Evolutionary conservation across 192 early-diverging fungal genomes (phyloP), one percentile per base, ranked within the genome.

Genomic region (Fimicolochytrium jonesii): DNA sequence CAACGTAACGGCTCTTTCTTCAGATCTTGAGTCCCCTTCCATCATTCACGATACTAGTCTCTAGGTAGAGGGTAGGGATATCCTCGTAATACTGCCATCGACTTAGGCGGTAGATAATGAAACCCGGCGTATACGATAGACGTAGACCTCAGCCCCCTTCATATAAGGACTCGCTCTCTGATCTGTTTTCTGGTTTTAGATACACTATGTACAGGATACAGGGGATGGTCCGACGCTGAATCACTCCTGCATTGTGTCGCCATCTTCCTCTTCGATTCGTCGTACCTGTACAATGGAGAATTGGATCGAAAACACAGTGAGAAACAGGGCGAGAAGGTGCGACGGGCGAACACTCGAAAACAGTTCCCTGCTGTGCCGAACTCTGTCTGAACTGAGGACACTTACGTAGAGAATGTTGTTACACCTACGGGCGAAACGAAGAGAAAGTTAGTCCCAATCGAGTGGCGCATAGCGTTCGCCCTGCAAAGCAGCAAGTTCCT

Each of bases 401-500:
- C 48, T 22, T 22, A 76, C 66, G 52, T 78, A 78, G n/a, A 78
- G 67, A 17, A 78, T 67, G 68, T 78, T 78, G 64, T 78, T 78
- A 45, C 77, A 78, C 44, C 76, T 78, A 46, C n/a, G n/a, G n/a
- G n/a, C 11, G 28, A 46, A 46, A 26, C 3, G 20, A 33, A 10
- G 20, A 10, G 54, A 15, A 23, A 33, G 29, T 26, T 0, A 22
- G 43, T 0, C 32, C 28, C 15, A 7, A 4, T n/a, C n/a, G n/a
- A n/a, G n/a, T n/a, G n/a, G 32, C n/a, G 3, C 1, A 17, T 25
- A 3, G 22, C 39, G 26, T 35, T 1, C 20, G 17, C 28, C 30
- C 33, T 9, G 31, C 15, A 37, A 17, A 42, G 17, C 6, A 15
- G 43, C 41, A n/a, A n/a, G n/a, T n/a, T n/a, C n/a, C n/a, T n/a